Evolutionary conservation across 352 stramenopile genomes (phyloP).

Genomic region (Phytophthora uliginosa): DNA sequence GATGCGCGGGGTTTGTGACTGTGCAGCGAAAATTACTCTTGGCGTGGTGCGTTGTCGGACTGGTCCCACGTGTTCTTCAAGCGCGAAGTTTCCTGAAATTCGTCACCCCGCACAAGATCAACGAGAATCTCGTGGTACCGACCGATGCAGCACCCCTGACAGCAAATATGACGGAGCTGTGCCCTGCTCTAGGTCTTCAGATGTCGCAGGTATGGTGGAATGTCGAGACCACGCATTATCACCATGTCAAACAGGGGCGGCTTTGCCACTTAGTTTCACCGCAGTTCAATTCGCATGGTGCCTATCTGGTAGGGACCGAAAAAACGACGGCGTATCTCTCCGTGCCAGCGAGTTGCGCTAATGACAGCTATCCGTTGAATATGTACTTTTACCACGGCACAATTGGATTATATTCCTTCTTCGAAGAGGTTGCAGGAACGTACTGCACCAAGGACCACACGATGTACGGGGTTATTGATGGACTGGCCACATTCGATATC

Average conservation of each 20-base stretch:
- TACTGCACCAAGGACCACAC: conserved; percentile 2
- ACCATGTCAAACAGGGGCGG: neutral
- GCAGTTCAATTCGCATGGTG: neutral
- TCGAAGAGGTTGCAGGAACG: neutral
- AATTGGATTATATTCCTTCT: neutral
- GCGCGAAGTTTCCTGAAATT: neutral
- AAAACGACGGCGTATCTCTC: neutral
- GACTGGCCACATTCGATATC: neutral
- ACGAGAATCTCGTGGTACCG: neutral
- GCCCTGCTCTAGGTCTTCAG: neutral
- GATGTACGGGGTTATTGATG: neutral
- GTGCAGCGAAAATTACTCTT: neutral
- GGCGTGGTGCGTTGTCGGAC: neutral
- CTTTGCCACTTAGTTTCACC: neutral
- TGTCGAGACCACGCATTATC: neutral
- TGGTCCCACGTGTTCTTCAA: neutral
- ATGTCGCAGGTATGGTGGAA: conserved; percentile 1
- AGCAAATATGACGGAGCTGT: conserved; percentile 1
- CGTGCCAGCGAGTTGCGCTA: neutral
- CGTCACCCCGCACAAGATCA: neutral
- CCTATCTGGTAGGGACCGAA: neutral
- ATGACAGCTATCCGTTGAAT: neutral
- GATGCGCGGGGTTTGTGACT: neutral
- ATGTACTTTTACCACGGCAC: conserved; percentile 5
- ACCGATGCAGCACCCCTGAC: neutral